These are phyloP conservation scores for Aspergillus panamensis DNA, from an alignment of 495 filamentous ascomycete genomes.

Conservation along the genomic window DNA sequence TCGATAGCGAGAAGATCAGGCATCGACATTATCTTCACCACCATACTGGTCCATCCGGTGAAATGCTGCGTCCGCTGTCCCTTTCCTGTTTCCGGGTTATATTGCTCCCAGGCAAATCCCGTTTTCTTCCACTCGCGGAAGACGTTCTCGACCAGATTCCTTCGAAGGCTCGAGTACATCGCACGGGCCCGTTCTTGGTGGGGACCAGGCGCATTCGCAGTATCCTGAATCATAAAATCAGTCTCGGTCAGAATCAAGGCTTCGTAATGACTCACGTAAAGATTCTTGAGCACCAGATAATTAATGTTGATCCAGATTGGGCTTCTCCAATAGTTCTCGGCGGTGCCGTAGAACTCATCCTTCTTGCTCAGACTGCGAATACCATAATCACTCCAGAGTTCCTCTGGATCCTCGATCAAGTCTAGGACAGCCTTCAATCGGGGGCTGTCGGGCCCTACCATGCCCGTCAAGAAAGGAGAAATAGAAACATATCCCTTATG, in stretches of 20 bases:
- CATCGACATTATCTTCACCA: slow-evolving; percentile 97
- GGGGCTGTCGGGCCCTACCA: slow-evolving; percentile 68
- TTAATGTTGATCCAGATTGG: slow-evolving; percentile 98
- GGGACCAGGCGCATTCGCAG: slow-evolving; percentile 54
- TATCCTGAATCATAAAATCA: slow-evolving; percentile 33
- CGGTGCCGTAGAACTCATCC: slow-evolving; percentile 79
- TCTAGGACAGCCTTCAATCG: slow-evolving; percentile 71
- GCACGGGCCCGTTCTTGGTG: slow-evolving; percentile 65
- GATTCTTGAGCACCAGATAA: slow-evolving; percentile 76
- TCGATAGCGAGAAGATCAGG: slow-evolving; percentile 47
- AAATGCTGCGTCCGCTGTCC: slow-evolving; percentile 98
- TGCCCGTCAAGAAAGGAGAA: slow-evolving; percentile 84
- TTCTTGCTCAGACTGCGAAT: slow-evolving; percentile 83
- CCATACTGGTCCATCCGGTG: slow-evolving; percentile 95
- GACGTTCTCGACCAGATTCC: slow-evolving; percentile 85
- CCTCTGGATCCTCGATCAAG: slow-evolving; percentile 72
- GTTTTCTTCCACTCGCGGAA: slow-evolving; percentile 84
- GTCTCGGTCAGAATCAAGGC: slow-evolving; percentile 10
- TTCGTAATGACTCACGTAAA: slow-evolving; percentile 63
- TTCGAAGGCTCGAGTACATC: slow-evolving; percentile 72
- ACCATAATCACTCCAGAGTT: slow-evolving; percentile 83
- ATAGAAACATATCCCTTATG: slow-evolving; percentile 96
- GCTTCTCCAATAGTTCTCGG: slow-evolving; percentile 95
- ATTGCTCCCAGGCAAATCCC: slow-evolving; percentile 98
- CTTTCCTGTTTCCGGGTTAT: slow-evolving; percentile 86